phyloP scores from a whole-genome alignment of 371 early-diverging fungal genomes.

The Phascolomyces articulosus region DNA sequence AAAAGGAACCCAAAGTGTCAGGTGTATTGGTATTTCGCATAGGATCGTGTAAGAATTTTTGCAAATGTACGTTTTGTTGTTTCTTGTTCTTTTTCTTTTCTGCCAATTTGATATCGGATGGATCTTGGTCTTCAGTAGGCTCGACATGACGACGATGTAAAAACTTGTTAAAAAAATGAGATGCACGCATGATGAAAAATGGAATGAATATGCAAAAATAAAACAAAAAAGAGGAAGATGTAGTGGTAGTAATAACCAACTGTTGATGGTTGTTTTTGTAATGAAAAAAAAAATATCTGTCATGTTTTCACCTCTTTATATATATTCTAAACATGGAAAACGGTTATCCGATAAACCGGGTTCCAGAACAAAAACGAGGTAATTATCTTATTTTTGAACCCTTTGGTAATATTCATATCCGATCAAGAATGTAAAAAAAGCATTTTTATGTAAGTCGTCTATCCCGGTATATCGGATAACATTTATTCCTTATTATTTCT shows the following conservation, averaged over 20 bases:
- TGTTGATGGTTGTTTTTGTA: no score
- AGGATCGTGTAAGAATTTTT: conserved; percentile 40
- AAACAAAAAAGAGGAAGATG: no score
- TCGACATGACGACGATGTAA: neutral
- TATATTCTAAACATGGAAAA: neutral
- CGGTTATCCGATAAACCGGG: conserved; percentile 3
- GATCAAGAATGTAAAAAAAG: neutral
- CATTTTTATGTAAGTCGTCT: no score
- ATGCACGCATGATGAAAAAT: neutral
- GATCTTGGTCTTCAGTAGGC: neutral
- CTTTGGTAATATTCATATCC: conserved; percentile 4
- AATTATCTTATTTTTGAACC: neutral
- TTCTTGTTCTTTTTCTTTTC: no score
- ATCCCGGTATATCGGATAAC: neutral
- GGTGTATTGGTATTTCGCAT: conserved; percentile 38
- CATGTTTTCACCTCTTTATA: neutral
- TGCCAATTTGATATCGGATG: no score
- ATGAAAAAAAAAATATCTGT: neutral
- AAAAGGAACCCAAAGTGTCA: conserved; percentile 33
- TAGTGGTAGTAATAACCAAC: no score
- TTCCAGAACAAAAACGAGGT: neutral
- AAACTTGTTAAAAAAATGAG: neutral
- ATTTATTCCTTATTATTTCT: neutral
- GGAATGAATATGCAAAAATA: no score
- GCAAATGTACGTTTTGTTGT: neutral